phyloP scores from a whole-genome alignment of 768 basidiomycete genomes.

The Amanita phalloides region DNA sequence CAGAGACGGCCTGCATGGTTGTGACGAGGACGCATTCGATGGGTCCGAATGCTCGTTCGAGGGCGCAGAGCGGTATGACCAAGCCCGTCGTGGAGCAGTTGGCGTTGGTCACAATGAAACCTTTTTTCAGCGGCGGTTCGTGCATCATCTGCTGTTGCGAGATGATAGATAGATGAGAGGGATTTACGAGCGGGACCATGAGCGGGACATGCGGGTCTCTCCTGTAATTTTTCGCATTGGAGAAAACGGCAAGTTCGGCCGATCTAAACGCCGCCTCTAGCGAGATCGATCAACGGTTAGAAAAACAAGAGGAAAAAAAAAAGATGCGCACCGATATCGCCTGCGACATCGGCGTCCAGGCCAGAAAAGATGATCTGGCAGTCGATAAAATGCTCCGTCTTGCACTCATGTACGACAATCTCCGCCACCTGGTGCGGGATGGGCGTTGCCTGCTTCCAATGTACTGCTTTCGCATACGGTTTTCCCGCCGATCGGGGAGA shows the following conservation, averaged over 20 bases:
- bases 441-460: constrained; percentile 81
- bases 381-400: constrained; percentile 62
- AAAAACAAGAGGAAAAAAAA: neutral
- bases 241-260: constrained; percentile 89
- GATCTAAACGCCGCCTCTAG: constrained; percentile 77
- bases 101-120: constrained; percentile 97
- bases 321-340: constrained; percentile 69
- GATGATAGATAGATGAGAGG: constrained; percentile 75
- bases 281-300: neutral
- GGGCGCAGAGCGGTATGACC: constrained; percentile 83
- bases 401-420: constrained; percentile 68
- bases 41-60: constrained; percentile 90
- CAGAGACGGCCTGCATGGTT: constrained; percentile 96
- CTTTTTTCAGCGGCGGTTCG: constrained; percentile 57
- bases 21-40: constrained; percentile 86
- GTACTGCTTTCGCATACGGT: constrained; percentile 56
- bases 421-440: constrained; percentile 57
- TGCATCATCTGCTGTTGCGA: constrained; percentile 69
- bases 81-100: constrained; percentile 95
- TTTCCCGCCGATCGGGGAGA: constrained; percentile 83
- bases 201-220: constrained; percentile 90
- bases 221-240: constrained; percentile 94
- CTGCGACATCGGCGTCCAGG: constrained; percentile 90
- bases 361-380: constrained; percentile 91
- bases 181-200: constrained; percentile 93